Percentiles rank a stretch among this genome's conserved stretches.
Conservation (phyloP, 768 basidiomycete genomes). For the Hygrophorus russula region DNA sequence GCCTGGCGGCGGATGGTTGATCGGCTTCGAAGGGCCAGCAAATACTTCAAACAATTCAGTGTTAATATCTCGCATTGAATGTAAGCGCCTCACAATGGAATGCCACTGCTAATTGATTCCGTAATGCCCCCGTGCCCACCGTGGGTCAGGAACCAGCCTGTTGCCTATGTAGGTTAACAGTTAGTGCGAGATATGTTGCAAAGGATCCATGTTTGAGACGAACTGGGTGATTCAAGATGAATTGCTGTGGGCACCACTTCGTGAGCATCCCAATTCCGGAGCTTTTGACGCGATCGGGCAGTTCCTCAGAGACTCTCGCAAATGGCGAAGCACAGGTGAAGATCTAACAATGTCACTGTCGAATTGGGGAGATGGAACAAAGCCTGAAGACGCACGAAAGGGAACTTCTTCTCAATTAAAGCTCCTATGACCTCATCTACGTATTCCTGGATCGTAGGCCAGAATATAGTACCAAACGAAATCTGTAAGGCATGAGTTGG, state of each 20-base stretch:
- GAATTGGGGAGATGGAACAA: too few species aligned
- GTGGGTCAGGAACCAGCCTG: slow-evolving; percentile 15
- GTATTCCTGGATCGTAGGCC: slow-evolving; percentile 6
- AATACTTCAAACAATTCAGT: slow-evolving; percentile 8
- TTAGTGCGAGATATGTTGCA: not conserved
- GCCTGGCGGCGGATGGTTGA: slow-evolving; percentile 11
- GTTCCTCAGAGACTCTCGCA: too few species aligned
- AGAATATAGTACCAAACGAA: slow-evolving; percentile 4
- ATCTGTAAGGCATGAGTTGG: not conserved
- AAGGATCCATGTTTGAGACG: too few species aligned
- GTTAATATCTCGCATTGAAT: not conserved
- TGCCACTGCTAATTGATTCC: slow-evolving; percentile 13
- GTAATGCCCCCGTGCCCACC: slow-evolving; percentile 13
- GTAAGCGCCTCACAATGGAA: slow-evolving; percentile 11
- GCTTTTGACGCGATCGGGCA: too few species aligned
- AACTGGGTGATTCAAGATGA: too few species aligned
- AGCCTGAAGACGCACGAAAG: slow-evolving; percentile 9
- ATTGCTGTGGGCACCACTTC: too few species aligned
- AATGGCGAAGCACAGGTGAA: too few species aligned
- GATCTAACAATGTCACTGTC: too few species aligned
- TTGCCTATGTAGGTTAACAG: slow-evolving; percentile 9
- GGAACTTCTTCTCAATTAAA: slow-evolving; percentile 9
- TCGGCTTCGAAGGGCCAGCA: slow-evolving; percentile 15
- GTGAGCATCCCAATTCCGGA: too few species aligned
- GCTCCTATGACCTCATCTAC: slow-evolving; percentile 8